Conservation (phyloP, 495 filamentous ascomycete genomes). For the Penicillium maclennaniae region DNA sequence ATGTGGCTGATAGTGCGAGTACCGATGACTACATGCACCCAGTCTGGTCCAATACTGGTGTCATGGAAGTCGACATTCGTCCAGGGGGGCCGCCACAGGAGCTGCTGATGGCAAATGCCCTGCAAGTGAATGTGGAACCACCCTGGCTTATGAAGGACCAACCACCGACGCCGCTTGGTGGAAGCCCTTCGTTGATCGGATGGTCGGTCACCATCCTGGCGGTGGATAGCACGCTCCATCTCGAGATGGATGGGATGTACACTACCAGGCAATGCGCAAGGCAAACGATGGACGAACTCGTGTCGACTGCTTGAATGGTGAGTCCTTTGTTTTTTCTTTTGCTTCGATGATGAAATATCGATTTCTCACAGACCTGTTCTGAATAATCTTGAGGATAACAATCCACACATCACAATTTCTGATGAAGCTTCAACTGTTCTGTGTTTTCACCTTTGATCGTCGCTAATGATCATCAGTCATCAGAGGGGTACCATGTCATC, state of each 20-base stretch:
- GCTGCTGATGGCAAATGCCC: background rate
- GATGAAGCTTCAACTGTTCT: conserved; percentile 21
- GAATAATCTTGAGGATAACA: conserved; percentile 44
- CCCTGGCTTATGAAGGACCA: background rate
- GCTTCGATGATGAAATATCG: conserved; percentile 46
- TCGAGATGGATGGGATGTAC: conserved; percentile 50
- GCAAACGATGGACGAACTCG: conserved; percentile 61
- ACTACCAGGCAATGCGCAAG: conserved; percentile 62
- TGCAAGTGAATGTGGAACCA: background rate
- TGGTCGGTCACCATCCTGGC: conserved; percentile 20
- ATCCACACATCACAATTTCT: conserved; percentile 46
- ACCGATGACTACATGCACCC: conserved; percentile 17
- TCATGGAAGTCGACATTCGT: conserved; percentile 50
- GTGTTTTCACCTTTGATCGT: conserved; percentile 5
- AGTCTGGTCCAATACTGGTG: conserved; percentile 62
- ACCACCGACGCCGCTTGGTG: conserved; percentile 1
- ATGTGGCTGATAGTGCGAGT: conserved; percentile 15
- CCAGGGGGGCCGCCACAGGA: conserved; percentile 1
- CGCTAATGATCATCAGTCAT: conserved; percentile 2
- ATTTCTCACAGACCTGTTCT: conserved; percentile 59
- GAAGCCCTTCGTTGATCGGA: conserved; percentile 6
- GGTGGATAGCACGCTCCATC: conserved; percentile 56
- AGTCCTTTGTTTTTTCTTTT: background rate
- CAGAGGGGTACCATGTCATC: background rate
- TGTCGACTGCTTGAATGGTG: conserved; percentile 1